Evolutionary conservation across 139 green algal species (phyloP).

Genomic region (Nannochloris sp.): DNA sequence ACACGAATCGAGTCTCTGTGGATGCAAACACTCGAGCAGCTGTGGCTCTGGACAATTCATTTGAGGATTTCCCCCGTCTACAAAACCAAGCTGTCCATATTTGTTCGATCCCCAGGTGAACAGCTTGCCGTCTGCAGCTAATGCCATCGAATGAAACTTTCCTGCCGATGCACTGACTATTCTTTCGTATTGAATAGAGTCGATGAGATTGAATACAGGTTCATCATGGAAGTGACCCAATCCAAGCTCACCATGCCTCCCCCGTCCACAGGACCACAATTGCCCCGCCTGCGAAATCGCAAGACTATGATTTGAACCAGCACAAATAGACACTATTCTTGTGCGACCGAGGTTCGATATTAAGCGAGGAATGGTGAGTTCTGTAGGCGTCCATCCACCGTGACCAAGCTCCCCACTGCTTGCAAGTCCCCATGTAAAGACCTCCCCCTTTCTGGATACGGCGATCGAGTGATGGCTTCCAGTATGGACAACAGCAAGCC

Average conservation of each 20-base stretch:
- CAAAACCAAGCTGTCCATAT: slow-evolving; percentile 55
- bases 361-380: slow-evolving; percentile 35
- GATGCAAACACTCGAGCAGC: slow-evolving; percentile 52
- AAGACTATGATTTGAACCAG: slow-evolving; percentile 65
- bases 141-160: slow-evolving; percentile 54
- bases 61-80: slow-evolving; percentile 13
- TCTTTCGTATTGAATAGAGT: slow-evolving; percentile 29
- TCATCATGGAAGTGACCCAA: slow-evolving; percentile 48
- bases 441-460: slow-evolving; percentile 56
- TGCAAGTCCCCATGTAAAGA: slow-evolving; percentile 71
- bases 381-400: slow-evolving; percentile 47
- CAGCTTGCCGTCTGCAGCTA: slow-evolving; percentile 63
- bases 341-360: slow-evolving; percentile 27
- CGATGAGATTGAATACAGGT: slow-evolving; percentile 27
- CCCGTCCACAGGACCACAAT: slow-evolving; percentile 65
- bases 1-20: slow-evolving; percentile 36
- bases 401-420: slow-evolving; percentile 66
- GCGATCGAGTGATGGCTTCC: slow-evolving; percentile 46
- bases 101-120: slow-evolving; percentile 64
- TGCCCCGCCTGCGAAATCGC: slow-evolving; percentile 59
- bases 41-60: slow-evolving; percentile 31
- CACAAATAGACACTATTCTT: slow-evolving; percentile 58
- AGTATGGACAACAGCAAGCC: slow-evolving; percentile 56
- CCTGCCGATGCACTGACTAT: slow-evolving; percentile 60
- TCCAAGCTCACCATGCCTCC: slow-evolving; percentile 46